These are phyloP conservation scores for Backusella morwellensis DNA, from an alignment of 192 early-diverging fungal genomes.

Conservation along the genomic window DNA sequence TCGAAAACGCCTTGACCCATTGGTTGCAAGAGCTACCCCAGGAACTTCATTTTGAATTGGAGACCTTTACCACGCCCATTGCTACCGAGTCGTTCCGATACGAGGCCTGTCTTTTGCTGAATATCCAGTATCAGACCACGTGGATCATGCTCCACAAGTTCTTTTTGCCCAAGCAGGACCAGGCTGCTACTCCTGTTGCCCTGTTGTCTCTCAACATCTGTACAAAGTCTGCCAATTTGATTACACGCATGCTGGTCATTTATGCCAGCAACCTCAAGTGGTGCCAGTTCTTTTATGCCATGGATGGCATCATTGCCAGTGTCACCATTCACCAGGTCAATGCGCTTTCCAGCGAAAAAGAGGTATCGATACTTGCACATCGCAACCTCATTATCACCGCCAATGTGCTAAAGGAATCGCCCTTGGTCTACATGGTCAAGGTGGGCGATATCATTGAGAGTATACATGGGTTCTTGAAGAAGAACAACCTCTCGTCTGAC, in stretches of 20 bases:
- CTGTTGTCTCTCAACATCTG: conserved; percentile 40
- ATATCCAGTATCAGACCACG: conserved; percentile 40
- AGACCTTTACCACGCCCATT: conserved; percentile 17
- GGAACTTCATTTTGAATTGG: conserved; percentile 33
- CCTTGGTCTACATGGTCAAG: conserved; percentile 39
- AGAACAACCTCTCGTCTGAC: conserved; percentile 29
- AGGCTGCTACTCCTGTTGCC: conserved; percentile 40
- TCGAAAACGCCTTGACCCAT: conserved; percentile 37
- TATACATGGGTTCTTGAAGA: conserved; percentile 36
- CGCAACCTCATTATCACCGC: conserved; percentile 38
- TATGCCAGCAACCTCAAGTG: conserved; percentile 33
- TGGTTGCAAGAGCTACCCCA: conserved; percentile 34
- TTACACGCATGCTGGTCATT: conserved; percentile 37
- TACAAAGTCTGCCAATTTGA: conserved; percentile 41
- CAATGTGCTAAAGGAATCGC: conserved; percentile 30
- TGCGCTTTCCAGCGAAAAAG: conserved; percentile 38
- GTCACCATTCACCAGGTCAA: conserved; percentile 42
- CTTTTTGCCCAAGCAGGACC: conserved; percentile 43
- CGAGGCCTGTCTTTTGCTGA: conserved; percentile 37
- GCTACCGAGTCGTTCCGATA: conserved; percentile 30
- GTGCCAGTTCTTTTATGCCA: conserved; percentile 42
- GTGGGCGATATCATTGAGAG: conserved; percentile 40
- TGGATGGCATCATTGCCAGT: conserved; percentile 40
- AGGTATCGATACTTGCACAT: conserved; percentile 34
- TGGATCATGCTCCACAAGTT: conserved; percentile 47